Base-by-base conservation (phyloP, 2,329 filamentous ascomycete genomes). In the Dothiorella sarmentorum region DNA sequence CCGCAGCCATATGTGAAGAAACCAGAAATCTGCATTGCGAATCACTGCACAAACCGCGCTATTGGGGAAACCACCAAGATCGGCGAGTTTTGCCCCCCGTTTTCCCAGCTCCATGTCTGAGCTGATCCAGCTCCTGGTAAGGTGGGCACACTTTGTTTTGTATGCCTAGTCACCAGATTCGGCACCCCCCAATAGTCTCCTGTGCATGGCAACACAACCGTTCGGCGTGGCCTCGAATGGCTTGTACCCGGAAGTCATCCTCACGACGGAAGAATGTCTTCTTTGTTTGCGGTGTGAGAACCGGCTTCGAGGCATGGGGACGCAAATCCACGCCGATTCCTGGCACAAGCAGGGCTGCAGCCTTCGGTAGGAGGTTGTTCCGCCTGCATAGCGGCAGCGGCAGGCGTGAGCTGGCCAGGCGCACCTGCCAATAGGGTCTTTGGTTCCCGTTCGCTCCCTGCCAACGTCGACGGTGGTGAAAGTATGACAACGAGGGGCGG, bases 141-240 rank as follows among this genome's bases (percentile, higher is more conserved):
- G 33, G 49, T 53, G 49, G 40, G 35, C 49, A 53, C 49, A 53
- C 49, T 53, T 53, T 53, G 49, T 53, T 53, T 53, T 53, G 49
- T 53, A 40, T 53, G 49, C 35, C 33, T 24, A 53, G 35, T 53
- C 40, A 53, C 40, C 49, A 38, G 40, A 53, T 53, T 53, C 40
- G 49, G 40, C 35, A 53, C 49, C 49, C 18, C 40, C 47, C 49
- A 53, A 53, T 53, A 53, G 49, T 53, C 35, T 38, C 35, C 33
- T 53, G 35, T 53, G 24, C 49, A 17, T 40, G 49, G 49, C 33
- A 40, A 53, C 49, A 53, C 49, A 53, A 24, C 35, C 49, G 49
- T 40, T 53, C 22, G 49, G 33, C 31, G 49, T 20, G 49, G 40
- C 33, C 26, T 35, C 49, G 40, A 20, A 7, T 40, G 49, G 49